phyloP scores from a whole-genome alignment of 768 basidiomycete species.

The Hemileccinum impolitum region DNA sequence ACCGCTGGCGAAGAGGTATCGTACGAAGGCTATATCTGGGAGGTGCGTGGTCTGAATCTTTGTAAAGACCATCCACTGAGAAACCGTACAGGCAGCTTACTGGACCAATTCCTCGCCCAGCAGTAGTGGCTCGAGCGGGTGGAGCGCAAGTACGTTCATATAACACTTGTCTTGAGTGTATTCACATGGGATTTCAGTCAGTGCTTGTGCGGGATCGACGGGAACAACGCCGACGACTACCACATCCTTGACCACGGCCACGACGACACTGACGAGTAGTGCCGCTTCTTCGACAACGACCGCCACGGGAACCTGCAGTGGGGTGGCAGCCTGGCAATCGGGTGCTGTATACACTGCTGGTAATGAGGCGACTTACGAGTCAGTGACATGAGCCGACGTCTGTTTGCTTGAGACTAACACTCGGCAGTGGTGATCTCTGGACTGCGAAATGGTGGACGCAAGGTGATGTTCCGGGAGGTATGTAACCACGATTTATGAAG shows the following conservation, averaged over 20 bases:
- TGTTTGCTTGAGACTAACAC: slow-evolving; percentile 2
- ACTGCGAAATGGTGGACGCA: slow-evolving; percentile 65
- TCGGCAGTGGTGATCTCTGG: slow-evolving; percentile 32
- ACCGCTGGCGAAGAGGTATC: slow-evolving; percentile 50
- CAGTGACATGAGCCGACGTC: slow-evolving; percentile 16
- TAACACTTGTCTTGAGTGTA: not conserved
- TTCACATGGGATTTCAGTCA: slow-evolving; percentile 12
- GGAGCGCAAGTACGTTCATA: slow-evolving; percentile 54
- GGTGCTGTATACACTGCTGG: slow-evolving; percentile 48
- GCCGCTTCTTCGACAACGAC: slow-evolving; percentile 16
- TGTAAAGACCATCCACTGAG: not conserved
- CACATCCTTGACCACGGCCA: slow-evolving; percentile 12
- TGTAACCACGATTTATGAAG: not conserved
- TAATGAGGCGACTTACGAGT: slow-evolving; percentile 51
- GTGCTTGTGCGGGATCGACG: slow-evolving; percentile 20
- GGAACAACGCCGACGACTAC: slow-evolving; percentile 11
- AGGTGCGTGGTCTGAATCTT: slow-evolving; percentile 37
- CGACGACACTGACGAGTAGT: slow-evolving; percentile 8
- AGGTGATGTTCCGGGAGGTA: slow-evolving; percentile 47
- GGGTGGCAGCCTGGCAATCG: slow-evolving; percentile 48
- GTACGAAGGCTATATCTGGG: slow-evolving; percentile 61
- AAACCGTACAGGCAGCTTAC: slow-evolving; percentile 52
- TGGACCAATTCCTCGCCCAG: slow-evolving; percentile 48
- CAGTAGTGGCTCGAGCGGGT: slow-evolving; percentile 51
- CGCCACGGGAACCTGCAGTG: slow-evolving; percentile 40